Evolutionary conservation across 208 protist species (phyloP).

Genomic region (Leishmania mexicana): DNA sequence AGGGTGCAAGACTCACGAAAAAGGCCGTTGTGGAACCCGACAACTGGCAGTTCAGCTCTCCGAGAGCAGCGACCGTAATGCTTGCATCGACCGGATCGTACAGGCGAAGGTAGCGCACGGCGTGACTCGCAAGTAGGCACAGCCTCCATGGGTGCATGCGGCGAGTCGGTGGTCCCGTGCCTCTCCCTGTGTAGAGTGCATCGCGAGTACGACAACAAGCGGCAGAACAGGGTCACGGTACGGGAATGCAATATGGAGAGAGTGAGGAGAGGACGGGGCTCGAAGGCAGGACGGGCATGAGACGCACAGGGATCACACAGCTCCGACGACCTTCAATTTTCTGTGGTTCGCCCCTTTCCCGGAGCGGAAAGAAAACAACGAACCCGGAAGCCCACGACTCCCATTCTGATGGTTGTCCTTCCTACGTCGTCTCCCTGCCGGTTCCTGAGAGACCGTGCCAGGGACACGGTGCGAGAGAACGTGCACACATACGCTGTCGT

Average conservation of each 20-base stretch:
- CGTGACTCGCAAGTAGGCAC: not conserved
- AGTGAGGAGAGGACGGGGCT: not conserved
- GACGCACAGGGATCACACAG: not conserved
- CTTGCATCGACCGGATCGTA: slow-evolving; percentile 27
- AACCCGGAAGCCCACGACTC: too few relatives aligned
- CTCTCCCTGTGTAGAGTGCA: not conserved
- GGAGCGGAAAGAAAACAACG: too few relatives aligned
- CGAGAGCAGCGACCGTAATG: slow-evolving; percentile 28
- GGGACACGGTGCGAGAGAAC: too few relatives aligned
- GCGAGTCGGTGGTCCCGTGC: not conserved
- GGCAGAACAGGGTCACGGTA: not conserved
- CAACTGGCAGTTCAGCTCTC: slow-evolving; percentile 13
- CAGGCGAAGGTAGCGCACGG: slow-evolving; percentile 34
- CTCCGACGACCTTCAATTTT: too few relatives aligned
- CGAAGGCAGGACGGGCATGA: not conserved
- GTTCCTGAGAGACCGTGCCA: too few relatives aligned
- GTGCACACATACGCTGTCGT: too few relatives aligned
- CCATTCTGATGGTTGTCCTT: too few relatives aligned
- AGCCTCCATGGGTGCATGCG: slow-evolving; percentile 2
- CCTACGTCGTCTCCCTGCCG: too few relatives aligned
- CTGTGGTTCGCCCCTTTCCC: too few relatives aligned
- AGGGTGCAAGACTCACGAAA: slow-evolving; percentile 25
- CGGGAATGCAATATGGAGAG: not conserved
- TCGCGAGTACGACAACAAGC: not conserved
- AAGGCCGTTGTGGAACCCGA: not conserved